These are phyloP conservation scores for Saturnispora silvae DNA, from an alignment of 805 yeast genomes.

Conservation along the genomic window DNA sequence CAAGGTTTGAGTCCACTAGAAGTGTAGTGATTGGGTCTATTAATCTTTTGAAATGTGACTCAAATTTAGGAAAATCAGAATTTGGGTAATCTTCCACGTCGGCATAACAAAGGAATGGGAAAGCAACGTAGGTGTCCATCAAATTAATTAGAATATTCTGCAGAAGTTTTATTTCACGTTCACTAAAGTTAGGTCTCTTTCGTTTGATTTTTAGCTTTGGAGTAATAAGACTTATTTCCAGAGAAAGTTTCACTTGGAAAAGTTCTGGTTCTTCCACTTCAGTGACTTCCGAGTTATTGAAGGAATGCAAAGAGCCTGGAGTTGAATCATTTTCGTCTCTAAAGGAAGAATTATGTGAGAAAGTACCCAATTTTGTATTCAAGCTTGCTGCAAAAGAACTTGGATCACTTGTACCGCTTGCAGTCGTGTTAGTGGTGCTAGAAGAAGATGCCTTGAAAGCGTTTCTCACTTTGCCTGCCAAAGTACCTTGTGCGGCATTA, in stretches of 20 bases:
- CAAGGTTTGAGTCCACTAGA: constrained; percentile 27
- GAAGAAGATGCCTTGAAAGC: constrained; percentile 7
- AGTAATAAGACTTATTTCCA: background rate
- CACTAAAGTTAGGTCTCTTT: constrained; percentile 1
- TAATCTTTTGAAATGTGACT: constrained; percentile 13
- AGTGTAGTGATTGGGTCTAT: constrained; percentile 29
- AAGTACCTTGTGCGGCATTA: background rate
- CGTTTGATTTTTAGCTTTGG: constrained; percentile 3
- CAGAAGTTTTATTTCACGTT: constrained; percentile 2
- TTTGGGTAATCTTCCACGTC: constrained; percentile 6
- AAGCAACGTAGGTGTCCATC: constrained; percentile 23
- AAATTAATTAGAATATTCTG: constrained; percentile 20
- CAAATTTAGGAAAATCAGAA: constrained; percentile 14
- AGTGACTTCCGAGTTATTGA: background rate
- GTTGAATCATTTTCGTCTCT: constrained; percentile 5
- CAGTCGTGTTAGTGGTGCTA: constrained; percentile 10
- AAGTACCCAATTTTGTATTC: constrained; percentile 6
- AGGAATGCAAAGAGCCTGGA: constrained; percentile 2
- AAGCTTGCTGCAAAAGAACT: constrained; percentile 7
- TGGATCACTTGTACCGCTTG: constrained; percentile 3
- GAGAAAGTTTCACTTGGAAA: constrained; percentile 2
- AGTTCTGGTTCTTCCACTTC: constrained; percentile 8
- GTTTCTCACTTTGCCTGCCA: constrained; percentile 2
- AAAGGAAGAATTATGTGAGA: constrained; percentile 3
- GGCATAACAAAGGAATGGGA: constrained; percentile 26